These are phyloP conservation scores for Yamadazyma taylorii DNA, from an alignment of 1,139 yeast genomes.

Conservation along the genomic window DNA sequence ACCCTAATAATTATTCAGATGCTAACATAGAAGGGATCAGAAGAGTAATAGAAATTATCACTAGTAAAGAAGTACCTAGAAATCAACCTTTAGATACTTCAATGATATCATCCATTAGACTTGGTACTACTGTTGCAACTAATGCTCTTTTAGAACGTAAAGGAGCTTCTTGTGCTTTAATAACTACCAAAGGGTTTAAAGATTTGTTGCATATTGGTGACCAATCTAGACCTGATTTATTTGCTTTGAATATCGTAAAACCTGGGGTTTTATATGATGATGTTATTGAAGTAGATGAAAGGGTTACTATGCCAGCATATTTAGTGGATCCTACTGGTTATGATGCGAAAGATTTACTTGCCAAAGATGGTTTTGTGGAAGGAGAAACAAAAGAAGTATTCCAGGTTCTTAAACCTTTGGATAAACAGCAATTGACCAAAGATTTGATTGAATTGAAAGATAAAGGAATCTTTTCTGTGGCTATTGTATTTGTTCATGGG, in stretches of 20 bases:
- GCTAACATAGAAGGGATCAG: conserved; percentile 26
- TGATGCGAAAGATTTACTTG: conserved; percentile 19
- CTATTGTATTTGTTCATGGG: conserved; percentile 68
- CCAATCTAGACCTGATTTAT: conserved; percentile 71
- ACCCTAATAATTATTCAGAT: conserved; percentile 22
- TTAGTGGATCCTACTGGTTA: conserved; percentile 55
- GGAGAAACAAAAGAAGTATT: conserved; percentile 70
- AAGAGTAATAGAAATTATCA: conserved; percentile 19
- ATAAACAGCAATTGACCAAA: conserved; percentile 37
- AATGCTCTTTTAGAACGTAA: conserved; percentile 70
- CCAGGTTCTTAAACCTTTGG: conserved; percentile 51
- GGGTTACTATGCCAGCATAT: conserved; percentile 69
- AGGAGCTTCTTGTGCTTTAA: conserved; percentile 62
- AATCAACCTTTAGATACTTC: conserved; percentile 27
- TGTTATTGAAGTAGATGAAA: conserved; percentile 69
- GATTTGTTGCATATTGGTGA: conserved; percentile 68
- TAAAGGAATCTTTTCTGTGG: conserved; percentile 62
- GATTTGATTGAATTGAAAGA: conserved; percentile 44
- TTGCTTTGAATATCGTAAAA: conserved; percentile 59
- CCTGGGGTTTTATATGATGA: conserved; percentile 60
- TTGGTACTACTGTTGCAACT: conserved; percentile 85
- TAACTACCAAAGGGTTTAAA: conserved; percentile 66
- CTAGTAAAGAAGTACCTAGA: conserved; percentile 16
- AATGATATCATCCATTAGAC: conserved; percentile 50
- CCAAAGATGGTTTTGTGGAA: conserved; percentile 21